Conservation (phyloP, 2,329 filamentous ascomycete species). For the Fonsecaea nubica region DNA sequence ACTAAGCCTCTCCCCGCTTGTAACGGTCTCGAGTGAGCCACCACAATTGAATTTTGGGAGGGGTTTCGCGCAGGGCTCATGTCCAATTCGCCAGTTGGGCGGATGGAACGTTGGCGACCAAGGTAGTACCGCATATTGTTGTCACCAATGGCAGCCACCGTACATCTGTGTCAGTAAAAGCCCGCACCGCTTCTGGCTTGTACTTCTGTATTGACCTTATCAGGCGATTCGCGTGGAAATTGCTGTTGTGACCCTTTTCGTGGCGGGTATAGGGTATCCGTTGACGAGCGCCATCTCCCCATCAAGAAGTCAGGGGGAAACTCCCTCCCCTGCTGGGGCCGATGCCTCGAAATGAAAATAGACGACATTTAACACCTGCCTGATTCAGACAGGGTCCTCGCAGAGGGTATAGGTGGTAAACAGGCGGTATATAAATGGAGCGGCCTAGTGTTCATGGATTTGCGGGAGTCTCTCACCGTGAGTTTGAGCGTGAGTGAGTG, state of each 20-base stretch:
- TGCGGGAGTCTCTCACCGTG: not conserved
- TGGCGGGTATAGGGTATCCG: not conserved
- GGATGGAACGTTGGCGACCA: not conserved
- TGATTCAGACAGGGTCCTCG: not conserved
- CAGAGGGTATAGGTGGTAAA: not conserved
- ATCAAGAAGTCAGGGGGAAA: not conserved
- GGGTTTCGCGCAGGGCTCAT: not conserved
- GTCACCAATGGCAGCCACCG: not conserved
- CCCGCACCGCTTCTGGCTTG: not conserved
- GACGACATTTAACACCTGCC: not conserved
- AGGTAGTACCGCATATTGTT: not conserved
- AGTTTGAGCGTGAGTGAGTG: no score
- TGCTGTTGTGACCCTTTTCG: not conserved
- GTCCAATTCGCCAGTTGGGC: not conserved
- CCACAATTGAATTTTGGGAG: not conserved
- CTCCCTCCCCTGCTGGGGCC: not conserved
- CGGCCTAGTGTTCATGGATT: not conserved
- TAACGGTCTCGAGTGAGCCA: no score
- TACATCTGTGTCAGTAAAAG: not conserved
- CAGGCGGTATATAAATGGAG: not conserved
- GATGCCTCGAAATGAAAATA: not conserved
- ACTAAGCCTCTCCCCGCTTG: not conserved
- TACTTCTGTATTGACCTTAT: not conserved
- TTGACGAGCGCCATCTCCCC: not conserved
- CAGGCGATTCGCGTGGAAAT: not conserved